Base-by-base conservation (phyloP, 371 early-diverging fungal genomes). In the Lichtheimia corymbifera region DNA sequence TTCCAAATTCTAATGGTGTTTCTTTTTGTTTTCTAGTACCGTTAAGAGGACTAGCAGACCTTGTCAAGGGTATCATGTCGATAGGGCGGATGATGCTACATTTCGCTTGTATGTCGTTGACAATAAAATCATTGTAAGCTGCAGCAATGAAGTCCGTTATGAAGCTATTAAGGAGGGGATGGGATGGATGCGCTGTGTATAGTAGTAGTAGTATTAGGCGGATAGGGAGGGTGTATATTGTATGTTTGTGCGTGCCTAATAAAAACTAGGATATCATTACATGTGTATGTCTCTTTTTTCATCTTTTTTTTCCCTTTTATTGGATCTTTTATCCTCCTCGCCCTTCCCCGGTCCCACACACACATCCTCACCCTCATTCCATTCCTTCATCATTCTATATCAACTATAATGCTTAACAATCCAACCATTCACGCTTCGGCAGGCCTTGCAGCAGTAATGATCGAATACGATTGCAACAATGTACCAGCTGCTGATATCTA, bases 361-460 rank as follows among this genome's bases (percentile, higher is more conserved):
- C 53, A 22, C 44, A 40, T 40, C 42, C 44, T 40, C 47, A 53
- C 53, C 28, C 43, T 61, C 47, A 18, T 47, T 47, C 47, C 47
- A 47, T 47, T 47, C 47, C 22, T 47, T 47, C 22, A 22, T 17
- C n/a, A 22, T 9, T 7, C 6, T 22, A 47, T 11, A 47, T 6
- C 18, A 30, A 68, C 18, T 5, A 68, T 68, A 64, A 58, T 56
- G 28, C 50, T 58, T 45, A 68, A 68, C 42, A 68, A 61, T 50
- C 68, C 68, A n/a, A 41, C 62, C 4, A 56, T 67, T 5, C 43
- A 62, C 12, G 30, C 53, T 22, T 62, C 63, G 3, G 63, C 59
- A 49, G 47, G 56, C 22, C 43, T 67, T 20, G 67, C 63, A 17
- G 22, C 59, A 47, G 67, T 67, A 62, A 67, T 18, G 2, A 17